Conservation (phyloP, 2,329 filamentous ascomycete genomes). For the Venturia effusa region DNA sequence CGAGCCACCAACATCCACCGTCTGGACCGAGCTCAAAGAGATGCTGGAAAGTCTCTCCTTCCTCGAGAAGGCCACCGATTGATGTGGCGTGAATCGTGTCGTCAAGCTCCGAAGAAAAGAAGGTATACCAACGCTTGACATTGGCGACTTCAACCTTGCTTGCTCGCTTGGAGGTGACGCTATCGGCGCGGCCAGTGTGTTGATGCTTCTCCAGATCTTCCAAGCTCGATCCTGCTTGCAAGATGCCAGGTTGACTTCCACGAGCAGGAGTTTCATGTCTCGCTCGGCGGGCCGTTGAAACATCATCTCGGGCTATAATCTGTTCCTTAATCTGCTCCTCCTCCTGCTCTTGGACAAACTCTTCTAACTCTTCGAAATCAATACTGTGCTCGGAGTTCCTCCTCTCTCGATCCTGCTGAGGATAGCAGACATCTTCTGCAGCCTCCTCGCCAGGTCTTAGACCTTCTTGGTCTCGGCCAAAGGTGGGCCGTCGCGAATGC, state of each 20-base stretch:
- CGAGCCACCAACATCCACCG: slow-evolving; percentile 91
- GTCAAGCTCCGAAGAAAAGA: slow-evolving; percentile 92
- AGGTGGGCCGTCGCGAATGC: slow-evolving; percentile 48
- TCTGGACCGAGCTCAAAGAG: slow-evolving; percentile 64
- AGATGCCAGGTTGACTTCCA: slow-evolving; percentile 36
- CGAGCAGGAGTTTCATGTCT: slow-evolving; percentile 4
- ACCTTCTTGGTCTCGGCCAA: slow-evolving; percentile 48
- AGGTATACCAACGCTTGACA: slow-evolving; percentile 71
- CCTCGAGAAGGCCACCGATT: slow-evolving; percentile 76
- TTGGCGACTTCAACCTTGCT: slow-evolving; percentile 36
- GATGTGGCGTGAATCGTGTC: slow-evolving; percentile 87
- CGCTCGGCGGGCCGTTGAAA: slow-evolving; percentile 14
- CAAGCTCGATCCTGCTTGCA: slow-evolving; percentile 16
- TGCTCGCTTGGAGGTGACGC: slow-evolving; percentile 7
- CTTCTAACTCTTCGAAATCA: slow-evolving; percentile 89
- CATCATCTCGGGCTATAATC: slow-evolving; percentile 16
- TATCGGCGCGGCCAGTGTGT: slow-evolving; percentile 3
- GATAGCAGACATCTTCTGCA: slow-evolving; percentile 85
- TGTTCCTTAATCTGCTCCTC: slow-evolving; percentile 6
- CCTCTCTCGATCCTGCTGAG: slow-evolving; percentile 58
- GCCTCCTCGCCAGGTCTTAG: slow-evolving; percentile 54
- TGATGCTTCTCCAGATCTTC: slow-evolving; percentile 7
- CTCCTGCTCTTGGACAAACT: slow-evolving; percentile 61
- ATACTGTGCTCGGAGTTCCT: slow-evolving; percentile 58
- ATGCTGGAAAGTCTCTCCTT: slow-evolving; percentile 79